Conservation (phyloP, 2,329 filamentous ascomycete species). For the Chaetomiaceae sp. region DNA sequence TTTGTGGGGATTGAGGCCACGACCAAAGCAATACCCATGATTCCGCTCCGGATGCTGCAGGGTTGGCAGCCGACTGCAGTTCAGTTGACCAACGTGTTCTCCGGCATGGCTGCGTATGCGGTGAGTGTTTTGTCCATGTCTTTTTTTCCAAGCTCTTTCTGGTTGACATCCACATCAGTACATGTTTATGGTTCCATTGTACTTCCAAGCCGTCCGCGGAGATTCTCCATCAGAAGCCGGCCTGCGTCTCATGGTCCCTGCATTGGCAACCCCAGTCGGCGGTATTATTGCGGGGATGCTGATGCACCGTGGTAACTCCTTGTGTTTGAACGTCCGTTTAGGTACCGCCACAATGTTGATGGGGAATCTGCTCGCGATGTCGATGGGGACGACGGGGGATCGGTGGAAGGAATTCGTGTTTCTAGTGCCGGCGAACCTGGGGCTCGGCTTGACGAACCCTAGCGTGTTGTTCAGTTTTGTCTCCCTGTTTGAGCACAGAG, state of each 20-base stretch:
- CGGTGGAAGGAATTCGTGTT: slow-evolving; percentile 54
- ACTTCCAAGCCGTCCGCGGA: slow-evolving; percentile 63
- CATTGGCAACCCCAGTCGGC: slow-evolving; percentile 54
- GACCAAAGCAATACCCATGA: slow-evolving; percentile 49
- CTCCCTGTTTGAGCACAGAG: slow-evolving; percentile 57
- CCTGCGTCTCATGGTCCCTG: slow-evolving; percentile 59
- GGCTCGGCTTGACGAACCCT: slow-evolving; percentile 57
- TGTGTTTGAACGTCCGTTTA: slow-evolving; percentile 42
- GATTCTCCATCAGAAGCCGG: slow-evolving; percentile 62
- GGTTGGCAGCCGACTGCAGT: slow-evolving; percentile 51
- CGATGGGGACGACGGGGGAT: slow-evolving; percentile 38
- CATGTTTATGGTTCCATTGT: slow-evolving; percentile 65
- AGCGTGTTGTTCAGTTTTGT: slow-evolving; percentile 59
- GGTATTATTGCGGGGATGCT: slow-evolving; percentile 54
- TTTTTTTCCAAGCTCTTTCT: background rate
- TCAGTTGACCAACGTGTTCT: slow-evolving; percentile 56
- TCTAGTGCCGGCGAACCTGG: slow-evolving; percentile 55
- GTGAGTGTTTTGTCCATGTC: slow-evolving; percentile 36
- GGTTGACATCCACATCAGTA: slow-evolving; percentile 42
- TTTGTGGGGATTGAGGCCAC: slow-evolving; percentile 48
- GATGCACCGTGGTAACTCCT: slow-evolving; percentile 48
- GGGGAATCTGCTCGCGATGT: slow-evolving; percentile 50
- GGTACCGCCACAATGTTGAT: slow-evolving; percentile 48
- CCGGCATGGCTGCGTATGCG: slow-evolving; percentile 58
- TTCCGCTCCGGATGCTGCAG: slow-evolving; percentile 53